These are phyloP conservation scores for Calonectria pauciramosa DNA, from an alignment of 2,329 filamentous ascomycete species.

Conservation along the genomic window DNA sequence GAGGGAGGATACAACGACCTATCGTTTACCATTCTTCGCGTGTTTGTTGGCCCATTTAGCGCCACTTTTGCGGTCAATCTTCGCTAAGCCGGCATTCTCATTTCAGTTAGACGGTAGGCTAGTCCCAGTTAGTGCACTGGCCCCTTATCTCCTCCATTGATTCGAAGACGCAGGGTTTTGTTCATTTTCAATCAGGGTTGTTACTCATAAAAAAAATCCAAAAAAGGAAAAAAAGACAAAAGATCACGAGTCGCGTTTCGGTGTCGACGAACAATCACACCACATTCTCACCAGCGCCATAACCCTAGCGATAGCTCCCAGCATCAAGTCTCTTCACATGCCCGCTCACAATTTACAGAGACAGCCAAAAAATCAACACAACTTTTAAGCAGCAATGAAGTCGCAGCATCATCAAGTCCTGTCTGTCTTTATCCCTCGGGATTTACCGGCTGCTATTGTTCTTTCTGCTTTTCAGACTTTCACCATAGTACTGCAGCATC, in stretches of 20 bases:
- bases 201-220: not conserved
- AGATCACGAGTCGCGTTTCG: not conserved
- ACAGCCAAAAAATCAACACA: not conserved
- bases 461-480: conserved; percentile 54
- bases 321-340: not conserved
- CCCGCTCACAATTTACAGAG: not conserved
- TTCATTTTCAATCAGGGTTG: not conserved
- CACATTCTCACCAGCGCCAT: not conserved
- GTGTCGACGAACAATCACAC: not conserved
- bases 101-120: not conserved
- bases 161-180: not conserved
- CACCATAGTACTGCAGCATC: conserved; percentile 55
- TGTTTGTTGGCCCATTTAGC: too few species aligned
- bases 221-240: too few species aligned
- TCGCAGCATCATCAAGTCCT: conserved; percentile 36
- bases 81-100: not conserved
- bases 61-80: not conserved
- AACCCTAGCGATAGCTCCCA: not conserved
- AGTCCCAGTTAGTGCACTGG: not conserved
- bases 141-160: not conserved
- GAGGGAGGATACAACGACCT: too few species aligned
- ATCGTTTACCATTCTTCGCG: too few species aligned
- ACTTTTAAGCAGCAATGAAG: conserved; percentile 8
- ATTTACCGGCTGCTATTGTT: conserved; percentile 50
- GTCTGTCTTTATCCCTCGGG: conserved; percentile 55